Base-by-base conservation (phyloP, 441 rosid genomes). In the Arabidopsis hybrid region DNA sequence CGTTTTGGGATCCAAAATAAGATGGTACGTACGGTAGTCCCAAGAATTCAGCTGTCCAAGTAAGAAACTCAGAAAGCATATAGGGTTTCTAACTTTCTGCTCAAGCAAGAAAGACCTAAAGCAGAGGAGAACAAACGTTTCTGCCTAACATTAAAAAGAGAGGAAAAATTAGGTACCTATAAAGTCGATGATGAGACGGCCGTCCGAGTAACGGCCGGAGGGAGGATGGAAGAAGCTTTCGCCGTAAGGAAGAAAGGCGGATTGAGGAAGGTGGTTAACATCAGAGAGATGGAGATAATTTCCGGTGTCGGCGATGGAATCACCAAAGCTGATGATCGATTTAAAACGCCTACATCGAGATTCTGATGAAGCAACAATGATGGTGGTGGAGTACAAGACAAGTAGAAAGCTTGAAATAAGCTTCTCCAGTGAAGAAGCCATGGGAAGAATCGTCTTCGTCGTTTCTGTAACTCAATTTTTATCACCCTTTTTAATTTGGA, bases 21-120 rank as follows among this genome's bases (percentile, higher is more conserved):
- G 86, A 81, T 8, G 78, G 77, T 55, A 87, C 60, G 4, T 73
- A 69, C 0, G 89, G 85, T 39, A 87, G 73, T 16, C 86, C 84
- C n/a, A 79, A 53, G 63, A 49, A 49, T 35, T 85, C 69, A 18
- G 89, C 91, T 87, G 78, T 68, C 52, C 47, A 46, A 43, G 29
- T 8, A 36, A n/a, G 18, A 13, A 4, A 21, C 26, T 34, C 2
- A 46, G 2, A 4, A 34, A n/a, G 13, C 0, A 34, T 46, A 2
- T 60, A 38, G 32, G 59, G 51, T 7, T 47, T 50, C 8, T 14
- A 72, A 36, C 67, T 49, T 71, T 29, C 39, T 38, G 10, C 2
- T 8, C 69, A 71, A 62, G 69, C 43, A 62, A 62, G 43, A 57
- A 55, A 6, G 13, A 34, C 39, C n/a, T 18, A 49, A 65, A 49